Evolutionary conservation across 2,329 filamentous ascomycete species (phyloP).

Genomic region (Paraphaeosphaeria sporulosa): DNA sequence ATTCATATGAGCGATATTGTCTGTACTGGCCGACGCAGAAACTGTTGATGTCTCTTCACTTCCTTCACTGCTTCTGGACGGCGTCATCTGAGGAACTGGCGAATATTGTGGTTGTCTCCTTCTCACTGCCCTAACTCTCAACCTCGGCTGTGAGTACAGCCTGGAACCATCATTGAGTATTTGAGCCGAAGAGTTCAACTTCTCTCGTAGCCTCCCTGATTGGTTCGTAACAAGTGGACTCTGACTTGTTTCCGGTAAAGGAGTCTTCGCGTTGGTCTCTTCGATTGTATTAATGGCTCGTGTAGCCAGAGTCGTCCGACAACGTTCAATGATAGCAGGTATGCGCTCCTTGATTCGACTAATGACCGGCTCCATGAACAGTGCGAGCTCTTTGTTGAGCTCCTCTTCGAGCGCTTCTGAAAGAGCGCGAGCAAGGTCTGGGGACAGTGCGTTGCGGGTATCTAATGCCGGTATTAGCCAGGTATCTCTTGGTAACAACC

Average conservation of each 20-base stretch:
- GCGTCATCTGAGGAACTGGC: neutral
- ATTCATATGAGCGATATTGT: neutral
- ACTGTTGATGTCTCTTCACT: neutral
- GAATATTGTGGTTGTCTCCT: neutral
- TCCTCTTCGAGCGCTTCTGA: slow-evolving; percentile 22
- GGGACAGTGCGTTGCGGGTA: slow-evolving; percentile 18
- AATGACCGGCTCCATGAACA: slow-evolving; percentile 15
- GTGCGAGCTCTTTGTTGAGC: slow-evolving; percentile 19
- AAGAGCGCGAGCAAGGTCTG: slow-evolving; percentile 16
- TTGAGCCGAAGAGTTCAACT: neutral
- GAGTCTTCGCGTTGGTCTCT: neutral
- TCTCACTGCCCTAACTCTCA: neutral
- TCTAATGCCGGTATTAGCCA: neutral
- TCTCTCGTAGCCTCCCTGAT: neutral
- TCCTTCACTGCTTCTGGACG: slow-evolving; percentile 1
- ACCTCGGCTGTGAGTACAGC: too few relatives aligned
- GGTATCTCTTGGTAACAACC: neutral
- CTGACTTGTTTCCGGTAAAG: neutral
- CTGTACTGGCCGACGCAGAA: neutral
- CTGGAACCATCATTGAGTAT: neutral
- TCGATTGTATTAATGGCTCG: neutral
- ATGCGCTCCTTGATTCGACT: slow-evolving; percentile 17
- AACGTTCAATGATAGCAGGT: slow-evolving; percentile 19
- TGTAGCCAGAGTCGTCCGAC: slow-evolving; percentile 11
- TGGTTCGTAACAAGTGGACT: neutral